Evolutionary conservation across 257 asterid species (phyloP).

Genomic region (Jacaranda mimosifolia): DNA sequence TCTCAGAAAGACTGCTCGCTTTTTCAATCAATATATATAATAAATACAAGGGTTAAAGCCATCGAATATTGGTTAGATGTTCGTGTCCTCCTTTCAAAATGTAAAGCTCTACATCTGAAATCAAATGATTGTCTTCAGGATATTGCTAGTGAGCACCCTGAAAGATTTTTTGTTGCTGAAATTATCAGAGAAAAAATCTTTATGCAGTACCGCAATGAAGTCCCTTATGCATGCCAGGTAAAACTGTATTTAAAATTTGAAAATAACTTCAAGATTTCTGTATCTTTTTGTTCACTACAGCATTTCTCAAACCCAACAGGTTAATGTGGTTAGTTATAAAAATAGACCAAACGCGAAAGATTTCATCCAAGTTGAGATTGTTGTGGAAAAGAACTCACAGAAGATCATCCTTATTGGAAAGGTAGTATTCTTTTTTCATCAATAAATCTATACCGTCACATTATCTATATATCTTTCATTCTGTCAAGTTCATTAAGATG

Average conservation of each 20-base stretch:
- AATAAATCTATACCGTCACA: neutral
- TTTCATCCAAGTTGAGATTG: conserved; percentile 92
- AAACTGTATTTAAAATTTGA: conserved; percentile 14
- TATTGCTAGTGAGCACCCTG: conserved; percentile 97
- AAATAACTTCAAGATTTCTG: conserved; percentile 20
- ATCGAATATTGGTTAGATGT: neutral
- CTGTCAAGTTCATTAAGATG: conserved; percentile 20
- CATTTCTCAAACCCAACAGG: conserved; percentile 53
- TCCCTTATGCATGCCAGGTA: conserved; percentile 99
- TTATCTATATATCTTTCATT: neutral
- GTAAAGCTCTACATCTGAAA: conserved; percentile 23
- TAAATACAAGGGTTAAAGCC: conserved; percentile 3
- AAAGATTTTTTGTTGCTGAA: conserved; percentile 93
- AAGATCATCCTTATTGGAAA: conserved; percentile 94
- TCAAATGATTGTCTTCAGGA: conserved; percentile 56
- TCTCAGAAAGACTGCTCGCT: neutral
- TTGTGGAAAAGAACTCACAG: conserved; percentile 92
- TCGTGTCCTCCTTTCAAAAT: neutral
- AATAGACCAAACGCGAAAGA: conserved; percentile 89
- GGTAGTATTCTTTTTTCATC: conserved; percentile 48
- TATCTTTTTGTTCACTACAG: conserved; percentile 15
- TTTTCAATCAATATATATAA: neutral
- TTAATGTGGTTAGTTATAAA: conserved; percentile 84
- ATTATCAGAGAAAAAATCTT: conserved; percentile 94
- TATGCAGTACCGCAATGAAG: conserved; percentile 88